phyloP scores from a whole-genome alignment of 2,329 filamentous ascomycete species.

The Fusarium concolor region DNA sequence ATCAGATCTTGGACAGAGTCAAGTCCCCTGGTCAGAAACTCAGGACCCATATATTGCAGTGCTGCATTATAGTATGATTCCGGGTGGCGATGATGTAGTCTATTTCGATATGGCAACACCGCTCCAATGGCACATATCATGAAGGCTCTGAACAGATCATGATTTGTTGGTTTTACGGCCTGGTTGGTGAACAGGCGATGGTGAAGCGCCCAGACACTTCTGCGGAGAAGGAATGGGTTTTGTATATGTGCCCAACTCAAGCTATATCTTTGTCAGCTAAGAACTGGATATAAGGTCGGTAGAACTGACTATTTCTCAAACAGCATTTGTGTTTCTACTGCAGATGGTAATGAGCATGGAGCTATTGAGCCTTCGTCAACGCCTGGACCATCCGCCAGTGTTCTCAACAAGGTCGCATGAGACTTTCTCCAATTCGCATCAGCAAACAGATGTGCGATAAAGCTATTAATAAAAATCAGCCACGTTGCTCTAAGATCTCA shows the following conservation, averaged over 20 bases:
- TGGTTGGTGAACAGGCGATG: conserved; percentile 5
- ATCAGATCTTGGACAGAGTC: conserved; percentile 38
- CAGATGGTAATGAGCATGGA: conserved; percentile 2
- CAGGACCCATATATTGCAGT: background rate
- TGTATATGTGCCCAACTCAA: conserved; percentile 31
- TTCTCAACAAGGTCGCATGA: conserved; percentile 6
- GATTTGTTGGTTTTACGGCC: rapidly evolving
- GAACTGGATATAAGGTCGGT: rapidly evolving
- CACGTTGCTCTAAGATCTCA: background rate
- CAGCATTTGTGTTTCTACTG: background rate
- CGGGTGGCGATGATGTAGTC: conserved; percentile 16
- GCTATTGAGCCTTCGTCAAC: conserved; percentile 4
- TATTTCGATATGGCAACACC: conserved; percentile 21
- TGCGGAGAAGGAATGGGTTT: conserved; percentile 9
- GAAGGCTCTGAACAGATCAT: conserved; percentile 27
- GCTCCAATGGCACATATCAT: conserved; percentile 33
- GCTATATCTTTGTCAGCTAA: background rate
- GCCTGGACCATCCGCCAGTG: conserved; percentile 10
- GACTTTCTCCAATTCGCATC: conserved; percentile 24
- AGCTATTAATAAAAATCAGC: conserved; percentile 1
- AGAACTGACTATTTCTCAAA: conserved; percentile 28
- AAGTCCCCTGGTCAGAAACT: conserved; percentile 15
- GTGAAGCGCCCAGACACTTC: conserved; percentile 20
- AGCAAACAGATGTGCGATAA: conserved; percentile 16
- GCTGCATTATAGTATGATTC: conserved; percentile 35